Conservation (phyloP, 2,329 filamentous ascomycete species). For the Fusarium torreyae region DNA sequence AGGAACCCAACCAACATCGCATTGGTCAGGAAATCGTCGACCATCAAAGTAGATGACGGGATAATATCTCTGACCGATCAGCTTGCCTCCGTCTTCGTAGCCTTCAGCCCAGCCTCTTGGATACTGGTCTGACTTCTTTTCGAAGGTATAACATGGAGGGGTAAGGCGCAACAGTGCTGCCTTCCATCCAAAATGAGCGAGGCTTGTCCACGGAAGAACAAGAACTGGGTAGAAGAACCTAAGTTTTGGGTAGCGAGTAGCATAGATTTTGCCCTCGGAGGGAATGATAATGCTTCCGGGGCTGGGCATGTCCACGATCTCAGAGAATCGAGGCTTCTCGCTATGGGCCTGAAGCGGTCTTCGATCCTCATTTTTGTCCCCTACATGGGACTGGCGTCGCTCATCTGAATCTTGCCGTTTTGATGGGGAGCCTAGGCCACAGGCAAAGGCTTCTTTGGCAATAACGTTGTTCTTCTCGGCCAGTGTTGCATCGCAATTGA, state of each 20-base stretch:
- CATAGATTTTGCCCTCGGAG: neutral
- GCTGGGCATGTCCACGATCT: too few relatives aligned
- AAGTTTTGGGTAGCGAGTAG: fast-evolving
- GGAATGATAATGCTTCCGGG: neutral
- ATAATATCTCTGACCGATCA: fast-evolving
- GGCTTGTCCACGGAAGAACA: neutral
- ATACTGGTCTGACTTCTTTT: neutral
- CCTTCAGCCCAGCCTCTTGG: neutral
- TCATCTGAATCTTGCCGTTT: fast-evolving
- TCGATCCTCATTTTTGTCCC: too few relatives aligned
- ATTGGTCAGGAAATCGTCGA: fast-evolving
- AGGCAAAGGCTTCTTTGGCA: fast-evolving
- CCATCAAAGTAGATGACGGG: neutral
- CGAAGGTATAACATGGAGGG: neutral
- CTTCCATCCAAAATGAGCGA: neutral
- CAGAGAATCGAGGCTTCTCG: too few relatives aligned
- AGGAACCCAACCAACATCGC: neutral
- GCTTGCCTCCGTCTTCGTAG: fast-evolving
- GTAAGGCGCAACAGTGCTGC: neutral
- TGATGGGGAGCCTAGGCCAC: fast-evolving
- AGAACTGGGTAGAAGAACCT: neutral
- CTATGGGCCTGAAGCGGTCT: too few relatives aligned
- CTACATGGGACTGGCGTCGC: too few relatives aligned
- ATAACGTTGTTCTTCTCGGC: neutral
- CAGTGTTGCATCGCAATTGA: fast-evolving